Evolutionary conservation across 2,329 filamentous ascomycete species (phyloP), one percentile per base, ranked within the genome.

Genomic region (Exophiala phaeomuriformis): DNA sequence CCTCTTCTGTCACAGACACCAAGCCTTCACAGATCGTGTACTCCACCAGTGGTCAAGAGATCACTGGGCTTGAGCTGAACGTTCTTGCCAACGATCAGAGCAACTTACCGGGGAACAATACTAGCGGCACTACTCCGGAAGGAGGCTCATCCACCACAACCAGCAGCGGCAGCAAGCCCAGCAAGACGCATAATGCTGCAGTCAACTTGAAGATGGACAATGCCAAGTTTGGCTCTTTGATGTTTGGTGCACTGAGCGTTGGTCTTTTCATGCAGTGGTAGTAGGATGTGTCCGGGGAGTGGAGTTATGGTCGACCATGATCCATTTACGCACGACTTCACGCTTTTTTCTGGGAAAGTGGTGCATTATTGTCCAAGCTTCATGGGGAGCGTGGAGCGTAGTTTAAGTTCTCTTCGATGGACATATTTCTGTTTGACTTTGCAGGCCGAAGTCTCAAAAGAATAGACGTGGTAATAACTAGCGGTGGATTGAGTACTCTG

Each of bases 41-140:
- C 62, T 73, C 74, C 42, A 71, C 71, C 61, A 75, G 75, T 42
- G 82, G 82, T 48, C 69, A 70, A 59, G 69, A 80, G 58, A 78
- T 95, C 63, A 74, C 77, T 47, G 77, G 81, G 61, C 79, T 88
- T 61, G 76, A 76, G 35, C 80, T 89, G 62, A 78, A 71, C 49
- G 68, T 75, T 8, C 66, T 82, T 47, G 58, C 69, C 6, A 70
- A 75, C 45, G 76, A 77, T 52, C 67, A 76, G 57, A 75, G 74
- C 66, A 85, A 85, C 64, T 68, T 70, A 12, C 82, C 82, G n/a
- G 75, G 75, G 33, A 67, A 71, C 51, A 70, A 70, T 51, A 66
- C 64, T 51, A 66, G 61, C 49, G 63, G 64, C 45, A 63, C 61
- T 40, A 62, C 61, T 45, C 64, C 65, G 57, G 59, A 35, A 49